Conservation (phyloP, 108 stramenopile genomes). For the Pseudonitzschia delicatissima region DNA sequence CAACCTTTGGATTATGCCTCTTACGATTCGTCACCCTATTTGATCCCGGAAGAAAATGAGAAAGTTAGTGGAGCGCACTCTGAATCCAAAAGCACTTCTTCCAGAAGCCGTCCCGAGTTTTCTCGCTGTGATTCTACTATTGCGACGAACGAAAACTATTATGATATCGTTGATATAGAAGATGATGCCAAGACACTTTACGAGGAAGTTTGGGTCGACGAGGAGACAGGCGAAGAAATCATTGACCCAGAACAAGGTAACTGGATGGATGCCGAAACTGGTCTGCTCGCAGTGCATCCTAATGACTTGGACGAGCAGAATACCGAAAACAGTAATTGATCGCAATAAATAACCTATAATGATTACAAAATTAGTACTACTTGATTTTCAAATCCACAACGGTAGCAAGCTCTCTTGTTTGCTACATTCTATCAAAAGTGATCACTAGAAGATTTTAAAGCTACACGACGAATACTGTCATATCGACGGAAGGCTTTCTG, state of each 20-base stretch:
- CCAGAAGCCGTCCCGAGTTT: neutral
- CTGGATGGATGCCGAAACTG: constrained; percentile 26
- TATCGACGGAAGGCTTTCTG: neutral
- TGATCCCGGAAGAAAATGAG: neutral
- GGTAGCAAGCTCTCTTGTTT: too few species aligned
- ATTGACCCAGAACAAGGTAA: neutral
- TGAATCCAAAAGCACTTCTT: neutral
- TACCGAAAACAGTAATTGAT: neutral
- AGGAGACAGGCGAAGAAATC: constrained; percentile 17
- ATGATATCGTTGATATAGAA: constrained; percentile 3
- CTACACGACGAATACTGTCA: too few species aligned
- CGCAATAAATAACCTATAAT: too few species aligned
- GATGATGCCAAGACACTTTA: neutral
- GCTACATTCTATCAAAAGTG: too few species aligned
- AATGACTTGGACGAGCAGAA: neutral
- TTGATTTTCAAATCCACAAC: too few species aligned
- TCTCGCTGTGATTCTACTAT: neutral
- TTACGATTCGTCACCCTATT: neutral
- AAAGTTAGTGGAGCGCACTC: neutral
- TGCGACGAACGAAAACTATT: neutral
- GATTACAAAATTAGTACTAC: too few species aligned
- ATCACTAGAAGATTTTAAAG: too few species aligned
- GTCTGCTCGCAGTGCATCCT: constrained; percentile 4
- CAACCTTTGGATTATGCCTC: neutral
- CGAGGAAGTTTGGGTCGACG: constrained; percentile 33